Evolutionary conservation across 2,329 filamentous ascomycete genomes (phyloP).

Genomic region (Magnaporthiopsis incrustans): DNA sequence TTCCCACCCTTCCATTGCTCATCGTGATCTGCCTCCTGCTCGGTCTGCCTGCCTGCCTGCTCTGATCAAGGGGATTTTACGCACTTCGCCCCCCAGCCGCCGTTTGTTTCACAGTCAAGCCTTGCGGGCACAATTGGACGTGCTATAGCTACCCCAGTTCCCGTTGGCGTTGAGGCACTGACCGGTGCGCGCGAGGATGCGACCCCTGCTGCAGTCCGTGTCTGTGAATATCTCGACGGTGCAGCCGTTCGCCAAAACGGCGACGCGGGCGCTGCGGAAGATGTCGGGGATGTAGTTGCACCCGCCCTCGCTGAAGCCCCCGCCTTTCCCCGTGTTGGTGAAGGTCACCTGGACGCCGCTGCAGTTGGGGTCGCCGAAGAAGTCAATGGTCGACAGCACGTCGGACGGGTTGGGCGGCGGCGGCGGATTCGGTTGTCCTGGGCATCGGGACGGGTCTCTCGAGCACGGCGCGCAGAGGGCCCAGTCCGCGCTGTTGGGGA

Average conservation of each 20-base stretch:
- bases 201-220: neutral
- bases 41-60: too few relatives aligned
- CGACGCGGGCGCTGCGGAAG: neutral
- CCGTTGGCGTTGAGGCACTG: conserved; percentile 1
- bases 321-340: neutral
- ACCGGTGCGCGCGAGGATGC: neutral
- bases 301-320: conserved; percentile 1
- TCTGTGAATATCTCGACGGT: conserved; percentile 2
- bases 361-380: neutral
- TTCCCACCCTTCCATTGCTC: neutral
- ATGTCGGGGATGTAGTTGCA: neutral
- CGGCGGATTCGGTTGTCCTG: neutral
- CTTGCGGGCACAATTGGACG: neutral
- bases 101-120: neutral
- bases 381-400: neutral
- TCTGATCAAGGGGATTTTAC: too few relatives aligned
- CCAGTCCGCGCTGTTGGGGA: neutral
- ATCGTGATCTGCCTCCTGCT: neutral
- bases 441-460: neutral
- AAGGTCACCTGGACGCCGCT: neutral
- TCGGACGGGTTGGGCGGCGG: neutral
- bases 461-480: conserved; percentile 1
- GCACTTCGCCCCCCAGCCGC: too few relatives aligned
- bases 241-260: neutral
- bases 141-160: neutral